Evolutionary conservation across 305 asterid species (phyloP).

Genomic region (Fraxinus platypoda): DNA sequence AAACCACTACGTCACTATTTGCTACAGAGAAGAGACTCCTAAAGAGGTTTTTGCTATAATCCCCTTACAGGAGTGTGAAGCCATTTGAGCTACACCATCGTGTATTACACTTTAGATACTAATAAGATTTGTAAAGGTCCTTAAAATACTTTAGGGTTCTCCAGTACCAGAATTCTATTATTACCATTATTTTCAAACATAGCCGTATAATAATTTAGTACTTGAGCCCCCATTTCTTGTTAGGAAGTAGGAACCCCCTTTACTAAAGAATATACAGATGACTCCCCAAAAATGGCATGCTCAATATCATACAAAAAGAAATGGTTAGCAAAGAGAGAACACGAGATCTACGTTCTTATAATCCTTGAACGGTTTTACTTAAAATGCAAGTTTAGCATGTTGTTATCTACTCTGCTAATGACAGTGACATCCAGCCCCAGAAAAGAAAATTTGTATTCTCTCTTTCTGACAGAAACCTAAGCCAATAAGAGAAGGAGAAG

Average conservation of each 20-base stretch:
- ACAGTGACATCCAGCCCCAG: not conserved
- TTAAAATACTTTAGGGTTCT: not conserved
- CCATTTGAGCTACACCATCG: not conserved
- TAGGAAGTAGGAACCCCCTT: not conserved
- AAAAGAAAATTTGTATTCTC: not conserved
- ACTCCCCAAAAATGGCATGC: slow-evolving; percentile 1
- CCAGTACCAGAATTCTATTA: not conserved
- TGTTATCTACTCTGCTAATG: slow-evolving; percentile 6
- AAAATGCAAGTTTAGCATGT: not conserved
- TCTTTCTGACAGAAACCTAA: not conserved
- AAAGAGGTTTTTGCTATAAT: not conserved
- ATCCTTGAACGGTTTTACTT: not conserved
- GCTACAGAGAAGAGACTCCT: not conserved
- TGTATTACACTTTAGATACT: not conserved
- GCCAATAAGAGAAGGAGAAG: slow-evolving; percentile 12
- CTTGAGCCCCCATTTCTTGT: not conserved
- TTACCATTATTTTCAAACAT: not conserved
- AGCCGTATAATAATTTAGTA: not conserved
- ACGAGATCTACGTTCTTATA: not conserved
- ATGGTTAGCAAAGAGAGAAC: not conserved
- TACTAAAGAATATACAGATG: not conserved
- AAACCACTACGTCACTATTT: not conserved
- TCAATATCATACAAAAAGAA: not conserved
- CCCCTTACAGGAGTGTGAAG: not conserved
- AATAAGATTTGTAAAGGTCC: not conserved